A percentile compares a stretch with the other conserved stretches of the same genome.
phyloP scores from a whole-genome alignment of 805 yeast species.

The Yarrowia porcina region DNA sequence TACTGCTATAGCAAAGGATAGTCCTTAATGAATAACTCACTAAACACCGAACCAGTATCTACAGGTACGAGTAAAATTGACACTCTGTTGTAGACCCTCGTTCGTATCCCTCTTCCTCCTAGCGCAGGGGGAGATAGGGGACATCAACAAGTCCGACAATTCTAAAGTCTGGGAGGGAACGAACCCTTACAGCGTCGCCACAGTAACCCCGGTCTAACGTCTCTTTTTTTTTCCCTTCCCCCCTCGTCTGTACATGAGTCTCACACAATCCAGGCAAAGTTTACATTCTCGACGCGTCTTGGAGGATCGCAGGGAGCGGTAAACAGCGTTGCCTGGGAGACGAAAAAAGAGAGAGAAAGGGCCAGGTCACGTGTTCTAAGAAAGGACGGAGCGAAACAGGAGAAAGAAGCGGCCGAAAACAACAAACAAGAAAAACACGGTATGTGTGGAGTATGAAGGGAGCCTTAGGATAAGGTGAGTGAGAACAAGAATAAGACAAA shows the following conservation, averaged over 20 bases:
- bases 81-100: no score
- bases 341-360: not conserved
- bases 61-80: not conserved
- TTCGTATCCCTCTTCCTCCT: no score
- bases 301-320: not conserved
- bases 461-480: no score
- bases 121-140: slow-evolving; percentile 1
- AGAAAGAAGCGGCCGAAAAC: no score
- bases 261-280: slow-evolving; percentile 11
- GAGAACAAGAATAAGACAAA: no score
- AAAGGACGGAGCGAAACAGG: no score
- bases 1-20: no score
- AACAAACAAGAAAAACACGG: not conserved
- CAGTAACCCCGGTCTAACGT: not conserved
- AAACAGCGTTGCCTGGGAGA: not conserved
- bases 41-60: not conserved
- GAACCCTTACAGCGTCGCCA: not conserved
- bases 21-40: no score
- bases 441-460: no score
- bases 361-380: no score
- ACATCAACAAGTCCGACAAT: not conserved
- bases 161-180: not conserved
- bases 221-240: no score
- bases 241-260: not conserved
- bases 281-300: slow-evolving; percentile 19